Evolutionary conservation across 176 grass and related monocot species (phyloP).

Genomic region (Musa schizocarpa): DNA sequence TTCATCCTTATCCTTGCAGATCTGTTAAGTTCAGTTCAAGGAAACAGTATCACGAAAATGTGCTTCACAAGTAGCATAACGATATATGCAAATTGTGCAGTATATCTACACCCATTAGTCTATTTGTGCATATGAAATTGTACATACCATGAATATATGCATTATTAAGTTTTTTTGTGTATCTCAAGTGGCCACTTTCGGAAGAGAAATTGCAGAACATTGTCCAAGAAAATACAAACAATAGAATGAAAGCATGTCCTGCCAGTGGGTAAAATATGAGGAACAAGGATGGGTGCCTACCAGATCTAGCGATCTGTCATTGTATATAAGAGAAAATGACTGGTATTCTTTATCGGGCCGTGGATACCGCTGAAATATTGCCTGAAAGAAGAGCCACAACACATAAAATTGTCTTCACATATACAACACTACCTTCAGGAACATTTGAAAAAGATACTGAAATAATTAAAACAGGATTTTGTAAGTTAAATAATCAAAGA

Average conservation of each 20-base stretch:
- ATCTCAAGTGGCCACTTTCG: background rate
- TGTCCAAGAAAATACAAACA: background rate
- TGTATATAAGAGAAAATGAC: constrained; percentile 80
- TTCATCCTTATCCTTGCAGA: constrained; percentile 86
- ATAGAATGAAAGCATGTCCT: background rate
- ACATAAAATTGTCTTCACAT: background rate
- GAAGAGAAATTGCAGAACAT: background rate
- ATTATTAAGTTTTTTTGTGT: background rate
- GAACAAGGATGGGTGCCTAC: constrained; percentile 31
- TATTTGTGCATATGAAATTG: background rate
- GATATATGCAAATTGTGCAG: background rate
- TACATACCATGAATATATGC: background rate
- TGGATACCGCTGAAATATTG: constrained; percentile 65
- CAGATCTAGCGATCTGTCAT: constrained; percentile 70
- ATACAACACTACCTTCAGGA: constrained; percentile 1
- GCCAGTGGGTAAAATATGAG: constrained; percentile 12
- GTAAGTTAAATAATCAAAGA: background rate
- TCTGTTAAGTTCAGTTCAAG: constrained; percentile 29
- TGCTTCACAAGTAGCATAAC: background rate
- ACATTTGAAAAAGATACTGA: background rate
- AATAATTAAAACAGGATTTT: background rate
- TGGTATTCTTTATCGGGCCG: constrained; percentile 80
- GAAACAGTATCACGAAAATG: background rate
- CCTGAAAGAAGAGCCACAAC: constrained; percentile 30
- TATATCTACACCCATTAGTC: background rate